Base-by-base conservation (phyloP, 2,329 filamentous ascomycete species). In the Thelonectria olida region DNA sequence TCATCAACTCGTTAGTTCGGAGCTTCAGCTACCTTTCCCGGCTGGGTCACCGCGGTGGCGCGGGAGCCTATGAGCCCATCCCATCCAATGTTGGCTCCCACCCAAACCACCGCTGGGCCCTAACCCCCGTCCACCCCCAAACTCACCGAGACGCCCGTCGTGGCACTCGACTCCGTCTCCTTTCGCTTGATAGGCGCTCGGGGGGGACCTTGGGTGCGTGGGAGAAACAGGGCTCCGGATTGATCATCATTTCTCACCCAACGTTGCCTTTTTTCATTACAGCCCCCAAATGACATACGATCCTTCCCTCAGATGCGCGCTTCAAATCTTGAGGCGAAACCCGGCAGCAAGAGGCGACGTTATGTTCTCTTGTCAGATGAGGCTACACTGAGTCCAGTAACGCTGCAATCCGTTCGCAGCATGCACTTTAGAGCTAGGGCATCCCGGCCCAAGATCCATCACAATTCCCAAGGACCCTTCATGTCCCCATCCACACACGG, bases 71-170 rank as follows among this genome's bases (percentile, higher is more conserved):
- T 66, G 63, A 62, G 61, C 60, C 64, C 63, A 67, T 65, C 64
- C n/a, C 50, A 61, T 36, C 57, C 54, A 19, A 28, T 49, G 53
- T 50, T 60, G 41, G 54, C 59, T 62, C 49, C 60, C 50, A 55
- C 23, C 27, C 4, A 13, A 9, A 25, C 22, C 63, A 66, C 52
- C 41, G 47, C 61, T 70, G 50, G 56, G 54, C 47, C 42, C 45
- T 42, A 64, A 49, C 45, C 61, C 53, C 59, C 61, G 56, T 41
- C 51, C 48, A 34, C 60, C 50, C 58, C 62, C 57, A 68, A 70
- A 64, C 69, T 71, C 67, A 70, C 64, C 69, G 61, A 69, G 63
- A 59, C 57, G 61, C 61, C 66, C 61, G 54, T 64, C 65, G 61
- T 47, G 41, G 28, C 57, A 60, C 51, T 38, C 19, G 39, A 44